phyloP scores from a whole-genome alignment of 495 filamentous ascomycete genomes.

The Penicillium chermesinum region DNA sequence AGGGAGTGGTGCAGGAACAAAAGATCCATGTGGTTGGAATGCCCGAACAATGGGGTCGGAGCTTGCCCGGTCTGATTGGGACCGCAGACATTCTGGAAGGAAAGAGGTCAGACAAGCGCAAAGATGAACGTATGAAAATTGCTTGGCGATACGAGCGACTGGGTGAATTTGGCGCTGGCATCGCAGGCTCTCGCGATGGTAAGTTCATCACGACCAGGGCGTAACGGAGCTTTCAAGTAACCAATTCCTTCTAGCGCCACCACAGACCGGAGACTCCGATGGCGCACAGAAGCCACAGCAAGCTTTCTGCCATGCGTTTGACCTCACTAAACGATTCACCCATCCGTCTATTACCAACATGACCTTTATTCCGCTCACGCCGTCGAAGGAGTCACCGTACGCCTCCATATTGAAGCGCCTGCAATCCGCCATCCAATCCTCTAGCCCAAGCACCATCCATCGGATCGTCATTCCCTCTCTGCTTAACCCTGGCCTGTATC shows the following conservation, averaged over 20 bases:
- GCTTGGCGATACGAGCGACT: slow-evolving; percentile 94
- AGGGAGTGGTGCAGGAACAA: slow-evolving; percentile 90
- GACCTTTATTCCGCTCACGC: slow-evolving; percentile 50
- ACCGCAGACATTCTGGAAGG: slow-evolving; percentile 43
- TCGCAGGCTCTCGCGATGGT: slow-evolving; percentile 51
- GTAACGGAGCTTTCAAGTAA: slow-evolving; percentile 1
- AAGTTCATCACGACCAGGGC: slow-evolving; percentile 14
- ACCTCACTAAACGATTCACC: slow-evolving; percentile 76
- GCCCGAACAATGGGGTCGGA: slow-evolving; percentile 71
- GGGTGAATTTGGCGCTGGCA: slow-evolving; percentile 55
- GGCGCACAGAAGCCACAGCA: slow-evolving; percentile 20
- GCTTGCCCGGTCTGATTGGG: slow-evolving; percentile 68
- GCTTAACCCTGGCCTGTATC: slow-evolving; percentile 78
- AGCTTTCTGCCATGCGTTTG: slow-evolving; percentile 83
- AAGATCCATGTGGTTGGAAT: slow-evolving; percentile 78
- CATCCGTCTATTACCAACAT: slow-evolving; percentile 53
- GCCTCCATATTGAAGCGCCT: slow-evolving; percentile 58
- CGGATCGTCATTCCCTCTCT: slow-evolving; percentile 78
- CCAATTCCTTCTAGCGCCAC: slow-evolving; percentile 24
- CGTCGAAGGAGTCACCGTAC: slow-evolving; percentile 56
- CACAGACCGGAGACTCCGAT: slow-evolving; percentile 24
- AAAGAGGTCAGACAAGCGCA: slow-evolving; percentile 33
- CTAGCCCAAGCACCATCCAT: slow-evolving; percentile 60
- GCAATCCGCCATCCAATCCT: slow-evolving; percentile 49
- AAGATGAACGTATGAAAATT: slow-evolving; percentile 88